Conservation (phyloP, 176 grass and related monocot genomes). For the Ensete ventricosum region DNA sequence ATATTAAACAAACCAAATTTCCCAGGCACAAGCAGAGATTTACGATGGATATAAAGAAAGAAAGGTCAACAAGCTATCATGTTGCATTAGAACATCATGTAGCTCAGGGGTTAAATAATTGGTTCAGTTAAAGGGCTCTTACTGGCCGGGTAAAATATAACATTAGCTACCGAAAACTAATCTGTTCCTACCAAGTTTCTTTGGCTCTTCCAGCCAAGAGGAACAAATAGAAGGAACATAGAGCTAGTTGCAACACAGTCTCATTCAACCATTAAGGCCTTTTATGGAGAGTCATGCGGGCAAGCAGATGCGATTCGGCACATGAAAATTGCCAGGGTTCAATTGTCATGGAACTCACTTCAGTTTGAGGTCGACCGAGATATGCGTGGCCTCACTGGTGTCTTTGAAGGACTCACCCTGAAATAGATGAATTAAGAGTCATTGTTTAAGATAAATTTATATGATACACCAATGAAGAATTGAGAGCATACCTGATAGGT, state of each 20-base stretch:
- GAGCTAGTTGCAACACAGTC: background rate
- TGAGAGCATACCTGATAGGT: slow-evolving; percentile 9
- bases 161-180: background rate
- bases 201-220: slow-evolving; percentile 6
- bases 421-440: background rate
- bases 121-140: background rate
- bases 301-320: background rate
- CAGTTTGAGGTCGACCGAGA: background rate
- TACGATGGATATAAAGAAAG: too few species aligned
- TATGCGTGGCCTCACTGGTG: background rate
- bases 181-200: slow-evolving; percentile 4
- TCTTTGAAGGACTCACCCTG: slow-evolving; percentile 14
- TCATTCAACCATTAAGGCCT: background rate
- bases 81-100: background rate
- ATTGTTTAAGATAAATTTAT: background rate
- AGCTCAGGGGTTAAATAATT: background rate
- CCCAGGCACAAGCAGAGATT: too few species aligned
- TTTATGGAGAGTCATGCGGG: background rate
- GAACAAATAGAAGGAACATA: slow-evolving; percentile 7
- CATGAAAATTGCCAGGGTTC: background rate
- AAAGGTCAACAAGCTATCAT: background rate
- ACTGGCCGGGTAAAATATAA: background rate
- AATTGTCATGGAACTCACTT: background rate
- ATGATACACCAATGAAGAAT: too few species aligned
- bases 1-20: too few species aligned